Conservation (phyloP, 2,329 filamentous ascomycete genomes). For the Nothopassalora personata region DNA sequence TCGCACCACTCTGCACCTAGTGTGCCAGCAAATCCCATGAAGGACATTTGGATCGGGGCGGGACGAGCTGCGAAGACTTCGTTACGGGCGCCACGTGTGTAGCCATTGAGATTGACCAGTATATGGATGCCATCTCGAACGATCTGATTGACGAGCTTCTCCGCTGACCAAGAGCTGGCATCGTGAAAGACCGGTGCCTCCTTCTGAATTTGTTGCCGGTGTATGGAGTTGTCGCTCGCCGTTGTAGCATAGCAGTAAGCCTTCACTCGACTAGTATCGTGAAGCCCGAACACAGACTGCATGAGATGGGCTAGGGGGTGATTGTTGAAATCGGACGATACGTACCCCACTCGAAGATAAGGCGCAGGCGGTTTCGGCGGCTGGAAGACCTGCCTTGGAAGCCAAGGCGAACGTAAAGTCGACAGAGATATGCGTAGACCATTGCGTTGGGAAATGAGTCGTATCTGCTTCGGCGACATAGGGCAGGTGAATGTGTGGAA, state of each 20-base stretch:
- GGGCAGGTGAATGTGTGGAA: conserved; percentile 98
- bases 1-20: conserved; percentile 98
- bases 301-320: conserved; percentile 94
- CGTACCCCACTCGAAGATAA: conserved; percentile 85
- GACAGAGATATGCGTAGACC: conserved; percentile 88
- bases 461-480: conserved; percentile 82
- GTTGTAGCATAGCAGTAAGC: conserved; percentile 97
- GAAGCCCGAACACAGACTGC: conserved; percentile 96
- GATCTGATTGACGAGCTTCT: conserved; percentile 80
- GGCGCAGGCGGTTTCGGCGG: conserved; percentile 78
- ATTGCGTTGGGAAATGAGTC: conserved; percentile 91
- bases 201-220: conserved; percentile 86
- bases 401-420: conserved; percentile 80
- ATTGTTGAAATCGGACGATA: conserved; percentile 98
- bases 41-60: conserved; percentile 96
- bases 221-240: conserved; percentile 77
- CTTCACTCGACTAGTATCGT: conserved; percentile 66
- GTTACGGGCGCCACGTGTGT: conserved; percentile 92
- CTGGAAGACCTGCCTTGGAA: conserved; percentile 73
- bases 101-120: conserved; percentile 94
- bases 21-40: conserved; percentile 98
- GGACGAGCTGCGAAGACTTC: conserved; percentile 94
- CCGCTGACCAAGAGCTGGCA: conserved; percentile 78
- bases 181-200: conserved; percentile 90
- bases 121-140: conserved; percentile 86